Conservation (phyloP, 208 protist species). For the Acanthamoeba divionensis region DNA sequence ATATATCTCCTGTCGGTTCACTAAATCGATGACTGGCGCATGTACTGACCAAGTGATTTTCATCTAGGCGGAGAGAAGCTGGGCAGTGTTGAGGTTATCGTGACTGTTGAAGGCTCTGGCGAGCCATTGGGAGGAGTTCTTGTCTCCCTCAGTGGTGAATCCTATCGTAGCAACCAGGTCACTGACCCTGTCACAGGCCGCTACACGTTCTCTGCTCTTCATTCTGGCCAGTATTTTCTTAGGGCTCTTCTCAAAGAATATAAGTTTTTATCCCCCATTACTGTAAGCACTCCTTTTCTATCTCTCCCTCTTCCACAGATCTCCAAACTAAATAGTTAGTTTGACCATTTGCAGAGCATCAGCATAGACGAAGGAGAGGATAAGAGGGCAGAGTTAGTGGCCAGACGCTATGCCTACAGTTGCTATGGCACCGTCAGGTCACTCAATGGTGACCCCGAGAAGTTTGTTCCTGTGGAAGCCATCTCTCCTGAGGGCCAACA, state of each 20-base stretch:
- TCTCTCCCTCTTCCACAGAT: background rate
- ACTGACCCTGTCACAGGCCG: background rate
- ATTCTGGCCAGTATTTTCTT: conserved; percentile 22
- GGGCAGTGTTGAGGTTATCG: conserved; percentile 6
- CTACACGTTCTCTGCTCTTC: conserved; percentile 4
- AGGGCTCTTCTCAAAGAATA: conserved; percentile 51
- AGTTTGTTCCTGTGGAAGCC: conserved; percentile 40
- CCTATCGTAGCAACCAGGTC: conserved; percentile 15
- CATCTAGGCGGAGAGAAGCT: conserved; percentile 10
- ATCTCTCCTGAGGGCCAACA: background rate
- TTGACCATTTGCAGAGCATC: background rate
- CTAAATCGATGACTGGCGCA: background rate
- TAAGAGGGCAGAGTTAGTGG: background rate
- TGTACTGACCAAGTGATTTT: background rate
- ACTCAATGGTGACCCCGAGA: conserved; percentile 37
- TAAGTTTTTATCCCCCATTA: background rate
- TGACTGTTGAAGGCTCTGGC: background rate
- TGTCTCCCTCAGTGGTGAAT: conserved; percentile 27
- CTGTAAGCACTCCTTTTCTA: background rate
- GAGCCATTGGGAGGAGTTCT: conserved; percentile 1
- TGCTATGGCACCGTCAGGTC: conserved; percentile 20
- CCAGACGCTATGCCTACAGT: conserved; percentile 4
- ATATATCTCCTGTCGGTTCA: background rate
- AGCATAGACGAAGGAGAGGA: background rate
- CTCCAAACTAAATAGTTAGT: background rate